Base-by-base conservation (phyloP, 176 grass and related monocot species). In the Cymbopogon citratus region DNA sequence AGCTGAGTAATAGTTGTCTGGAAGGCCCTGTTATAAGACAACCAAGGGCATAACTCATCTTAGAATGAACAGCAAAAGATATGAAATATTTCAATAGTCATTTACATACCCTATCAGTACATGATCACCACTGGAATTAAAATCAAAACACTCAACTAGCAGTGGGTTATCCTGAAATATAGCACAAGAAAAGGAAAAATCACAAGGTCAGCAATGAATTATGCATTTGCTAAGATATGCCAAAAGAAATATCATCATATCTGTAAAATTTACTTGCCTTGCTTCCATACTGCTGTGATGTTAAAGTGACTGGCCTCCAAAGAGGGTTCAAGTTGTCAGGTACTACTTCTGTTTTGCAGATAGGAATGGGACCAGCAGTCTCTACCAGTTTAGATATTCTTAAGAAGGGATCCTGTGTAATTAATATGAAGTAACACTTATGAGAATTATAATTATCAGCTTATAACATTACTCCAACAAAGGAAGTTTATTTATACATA, bases 71-170 rank as follows among this genome's bases (percentile, higher is more conserved):
- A 11, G 12, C 15, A 85, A 52, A 90, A 67, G 24, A 87, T 68
- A 73, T 14, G 39, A 85, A 80, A 69, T 52, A 83, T 13, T 81
- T 78, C 1, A 39, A 40, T 5, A 72, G 38, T 19, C 7, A 75
- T 82, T 26, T 78, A 63, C 60, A 29, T 99, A 99, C 96, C 96
- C 96, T 80, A 99, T 80, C 75, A 88, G 68, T 62, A 80, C 76
- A 75, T 99, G 92, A n/a, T 93, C 79, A 62, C 96, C 96, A 93
- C 68, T 93, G 59, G 73, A 71, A 43, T 99, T 87, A 78, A 99
- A 99, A 87, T 99, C 89, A 88, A 93, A 99, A 87, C 96, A 99
- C 85, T 99, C 92, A 34, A 99, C 78, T 52, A 99, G 83, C 87
- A 95, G 82, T 41, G 92, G 96, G 90, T 99, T 95, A 73, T 99